Percentiles rank a stretch among this genome's conserved stretches.
Evolutionary conservation across 2,329 filamentous ascomycete species (phyloP).

Genomic region (Apiospora saccharicola): DNA sequence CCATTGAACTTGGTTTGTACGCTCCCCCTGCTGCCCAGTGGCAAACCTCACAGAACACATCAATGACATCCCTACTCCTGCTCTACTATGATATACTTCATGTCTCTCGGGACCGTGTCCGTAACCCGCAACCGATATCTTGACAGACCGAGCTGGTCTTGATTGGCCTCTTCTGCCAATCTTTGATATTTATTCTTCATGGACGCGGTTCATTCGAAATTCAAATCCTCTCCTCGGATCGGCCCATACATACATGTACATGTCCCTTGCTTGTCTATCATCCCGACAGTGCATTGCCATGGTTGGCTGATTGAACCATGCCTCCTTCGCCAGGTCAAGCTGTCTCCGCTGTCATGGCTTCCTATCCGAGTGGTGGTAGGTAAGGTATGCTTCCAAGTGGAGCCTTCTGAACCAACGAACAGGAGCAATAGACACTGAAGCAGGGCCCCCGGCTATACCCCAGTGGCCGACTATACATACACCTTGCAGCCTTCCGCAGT

Average conservation of each 20-base stretch:
- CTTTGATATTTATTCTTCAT: not conserved
- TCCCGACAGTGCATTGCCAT: not conserved
- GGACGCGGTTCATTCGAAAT: not conserved
- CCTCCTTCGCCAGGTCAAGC: not conserved
- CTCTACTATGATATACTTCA: not conserved
- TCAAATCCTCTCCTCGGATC: constrained; percentile 11
- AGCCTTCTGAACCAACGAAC: not conserved
- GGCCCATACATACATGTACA: not conserved
- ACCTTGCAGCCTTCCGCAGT: not conserved
- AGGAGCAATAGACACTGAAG: constrained; percentile 2
- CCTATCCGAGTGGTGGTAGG: constrained; percentile 8
- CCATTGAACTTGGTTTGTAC: not conserved
- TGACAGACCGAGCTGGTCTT: not conserved
- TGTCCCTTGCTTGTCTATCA: not conserved
- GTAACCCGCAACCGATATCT: constrained; percentile 6
- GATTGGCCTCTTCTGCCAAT: not conserved
- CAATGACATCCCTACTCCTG: not conserved
- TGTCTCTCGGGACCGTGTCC: not conserved
- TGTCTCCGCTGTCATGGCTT: not conserved
- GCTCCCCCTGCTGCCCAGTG: not conserved
- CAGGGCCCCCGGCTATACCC: constrained; percentile 24
- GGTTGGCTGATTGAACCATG: constrained; percentile 4
- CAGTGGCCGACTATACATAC: constrained; percentile 22
- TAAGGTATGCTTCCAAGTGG: not conserved
- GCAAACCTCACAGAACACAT: not conserved